A percentile compares a stretch with the other conserved stretches of the same genome.
Evolutionary conservation across 2,329 filamentous ascomycete genomes (phyloP).

Genomic region (Acarospora socialis): DNA sequence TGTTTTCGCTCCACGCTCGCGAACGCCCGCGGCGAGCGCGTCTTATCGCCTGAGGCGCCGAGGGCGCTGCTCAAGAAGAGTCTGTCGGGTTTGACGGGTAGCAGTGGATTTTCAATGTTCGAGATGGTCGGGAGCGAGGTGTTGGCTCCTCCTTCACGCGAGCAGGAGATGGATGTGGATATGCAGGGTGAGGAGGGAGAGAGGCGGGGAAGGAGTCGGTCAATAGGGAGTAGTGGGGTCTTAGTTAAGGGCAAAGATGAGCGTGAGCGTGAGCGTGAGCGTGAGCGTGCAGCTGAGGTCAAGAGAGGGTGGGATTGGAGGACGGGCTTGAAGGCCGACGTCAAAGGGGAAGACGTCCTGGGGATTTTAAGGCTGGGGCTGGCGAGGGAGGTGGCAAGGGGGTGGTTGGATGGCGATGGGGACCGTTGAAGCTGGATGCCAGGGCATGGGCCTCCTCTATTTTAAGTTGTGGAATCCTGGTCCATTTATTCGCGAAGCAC

Average conservation of each 20-base stretch:
- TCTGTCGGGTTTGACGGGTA: conserved; percentile 37
- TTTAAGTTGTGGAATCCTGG: too few relatives aligned
- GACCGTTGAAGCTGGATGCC: too few relatives aligned
- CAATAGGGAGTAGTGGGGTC: conserved; percentile 41
- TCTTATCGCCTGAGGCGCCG: conserved; percentile 37
- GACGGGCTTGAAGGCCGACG: conserved; percentile 39
- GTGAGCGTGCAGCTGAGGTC: conserved; percentile 22
- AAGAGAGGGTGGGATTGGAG: conserved; percentile 63
- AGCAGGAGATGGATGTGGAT: conserved; percentile 23
- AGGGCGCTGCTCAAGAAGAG: conserved; percentile 54
- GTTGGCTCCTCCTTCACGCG: conserved; percentile 48
- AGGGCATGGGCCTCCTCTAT: too few relatives aligned
- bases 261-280: conserved; percentile 14
- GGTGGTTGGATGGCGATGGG: conserved; percentile 44
- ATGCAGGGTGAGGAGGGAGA: conserved; percentile 23
- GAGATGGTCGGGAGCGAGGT: conserved; percentile 64
- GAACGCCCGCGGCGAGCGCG: conserved; percentile 48
- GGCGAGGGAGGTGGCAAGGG: conserved; percentile 55
- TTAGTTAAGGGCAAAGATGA: conserved; percentile 24
- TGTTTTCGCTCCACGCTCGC: conserved; percentile 62
- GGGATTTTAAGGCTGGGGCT: conserved; percentile 56
- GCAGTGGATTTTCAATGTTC: conserved; percentile 52
- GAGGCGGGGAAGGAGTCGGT: conserved; percentile 18
- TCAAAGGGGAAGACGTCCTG: conserved; percentile 56
- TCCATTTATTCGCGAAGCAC: too few relatives aligned